Evolutionary conservation across 2,329 filamentous ascomycete species (phyloP).

Genomic region (Calonectria pauciramosa): DNA sequence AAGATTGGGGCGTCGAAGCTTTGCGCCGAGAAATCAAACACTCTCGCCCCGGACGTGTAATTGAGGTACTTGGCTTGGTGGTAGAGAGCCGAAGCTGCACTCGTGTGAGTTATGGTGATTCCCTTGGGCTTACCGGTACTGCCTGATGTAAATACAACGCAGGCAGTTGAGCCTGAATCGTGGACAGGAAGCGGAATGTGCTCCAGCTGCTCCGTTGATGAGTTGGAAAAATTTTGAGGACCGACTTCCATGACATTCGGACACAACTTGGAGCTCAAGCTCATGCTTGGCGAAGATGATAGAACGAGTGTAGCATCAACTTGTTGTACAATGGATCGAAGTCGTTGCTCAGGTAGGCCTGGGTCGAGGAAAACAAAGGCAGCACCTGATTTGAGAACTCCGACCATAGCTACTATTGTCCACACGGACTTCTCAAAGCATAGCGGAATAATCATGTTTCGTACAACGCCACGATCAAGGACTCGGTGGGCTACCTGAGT

Average conservation of each 20-base stretch:
- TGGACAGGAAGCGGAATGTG: not conserved
- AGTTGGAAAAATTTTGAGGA: not conserved
- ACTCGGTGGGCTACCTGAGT: not conserved
- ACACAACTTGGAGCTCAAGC: not conserved
- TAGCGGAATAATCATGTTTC: not conserved
- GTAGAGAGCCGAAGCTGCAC: not conserved
- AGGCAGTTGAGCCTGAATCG: not conserved
- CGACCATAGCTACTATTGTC: not conserved
- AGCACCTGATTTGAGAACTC: not conserved
- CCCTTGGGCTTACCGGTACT: not conserved
- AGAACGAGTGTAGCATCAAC: not conserved
- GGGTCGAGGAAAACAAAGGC: not conserved
- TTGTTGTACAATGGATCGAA: not conserved
- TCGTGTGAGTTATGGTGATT: not conserved
- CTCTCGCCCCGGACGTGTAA: not conserved
- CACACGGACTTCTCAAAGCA: not conserved
- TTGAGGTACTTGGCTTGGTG: not conserved
- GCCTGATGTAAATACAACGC: not conserved
- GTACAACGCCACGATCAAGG: not conserved
- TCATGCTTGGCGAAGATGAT: not conserved
- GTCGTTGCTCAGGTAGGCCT: not conserved
- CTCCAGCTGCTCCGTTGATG: not conserved
- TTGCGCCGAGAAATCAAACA: constrained; percentile 27
- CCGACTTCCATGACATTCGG: not conserved
- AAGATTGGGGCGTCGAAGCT: constrained; percentile 29